Base-by-base conservation (phyloP, 176 grass and related monocot species). In the Aegilops tauschii region DNA sequence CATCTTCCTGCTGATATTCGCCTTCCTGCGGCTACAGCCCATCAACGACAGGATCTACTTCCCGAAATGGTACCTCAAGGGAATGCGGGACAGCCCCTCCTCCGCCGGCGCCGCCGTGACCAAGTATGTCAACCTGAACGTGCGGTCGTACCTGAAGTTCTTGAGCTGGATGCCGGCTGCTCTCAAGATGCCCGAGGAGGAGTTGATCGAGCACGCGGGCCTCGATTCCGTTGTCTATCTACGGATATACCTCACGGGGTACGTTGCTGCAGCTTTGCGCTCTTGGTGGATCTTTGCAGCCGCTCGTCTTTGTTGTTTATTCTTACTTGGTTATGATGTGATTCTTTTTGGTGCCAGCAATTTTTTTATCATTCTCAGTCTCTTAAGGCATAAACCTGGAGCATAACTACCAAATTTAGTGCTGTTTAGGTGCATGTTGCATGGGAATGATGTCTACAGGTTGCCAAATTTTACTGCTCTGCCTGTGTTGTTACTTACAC, bases 41-140 rank as follows among this genome's bases (percentile, higher is more conserved):
- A 88, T 99, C 90, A 99, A 99, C 58, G 97, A 99, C 32, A 90
- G 97, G 79, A 87, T 99, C 27, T 99, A 90, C 84, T 99, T 99
- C 56, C 92, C 97, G 44, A 99, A 99, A 91, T 99, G 97, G 94
- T 99, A 99, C 74, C 87, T 99, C 74, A 91, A 89, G 39, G 97
- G 97, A 10, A 90, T 94, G 77, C 94, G 97, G 54, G 95, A 86
- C 83, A 96, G 73, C 66, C 97, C 94, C 4, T 61, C 81, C 47
- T 56, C 61, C 18, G 87, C 92, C 27, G 94, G 94, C 37, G 66
- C 71, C 18, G 76, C 90, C 34, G 76, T 96, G 62, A 80, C 87
- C 3, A 99, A 96, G 71, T 85, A 96, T 81, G 90, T 99, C 87
- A 99, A 99, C 82, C 79, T 96, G 40, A 80, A 96, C 29, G 36